A percentile compares a stretch with the other conserved stretches of the same genome.
Conservation (phyloP, 192 early-diverging fungal genomes). For the Lobosporangium transversale region DNA sequence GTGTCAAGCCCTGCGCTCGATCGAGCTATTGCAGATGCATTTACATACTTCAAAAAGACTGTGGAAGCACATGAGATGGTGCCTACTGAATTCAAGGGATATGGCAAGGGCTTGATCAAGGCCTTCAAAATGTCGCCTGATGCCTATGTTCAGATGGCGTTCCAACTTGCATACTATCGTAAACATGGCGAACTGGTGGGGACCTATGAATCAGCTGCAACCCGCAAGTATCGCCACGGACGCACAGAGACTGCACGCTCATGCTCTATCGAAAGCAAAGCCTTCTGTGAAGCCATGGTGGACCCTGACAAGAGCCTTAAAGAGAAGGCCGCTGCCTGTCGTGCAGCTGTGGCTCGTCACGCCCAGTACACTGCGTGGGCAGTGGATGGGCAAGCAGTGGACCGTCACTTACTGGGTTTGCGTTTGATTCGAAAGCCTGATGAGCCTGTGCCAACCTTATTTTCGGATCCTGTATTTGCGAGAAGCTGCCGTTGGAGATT, state of each 20-base stretch:
- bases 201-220: slow-evolving; percentile 89
- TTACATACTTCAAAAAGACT: slow-evolving; percentile 71
- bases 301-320: slow-evolving; percentile 53
- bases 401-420: slow-evolving; percentile 89
- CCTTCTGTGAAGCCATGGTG: slow-evolving; percentile 75
- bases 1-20: slow-evolving; percentile 58
- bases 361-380: slow-evolving; percentile 70
- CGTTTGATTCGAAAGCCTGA: slow-evolving; percentile 59
- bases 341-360: slow-evolving; percentile 74
- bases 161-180: slow-evolving; percentile 88
- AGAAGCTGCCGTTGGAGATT: slow-evolving; percentile 76
- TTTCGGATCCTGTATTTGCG: slow-evolving; percentile 74
- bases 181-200: slow-evolving; percentile 70
- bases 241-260: slow-evolving; percentile 90
- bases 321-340: slow-evolving; percentile 60
- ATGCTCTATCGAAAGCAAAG: slow-evolving; percentile 73
- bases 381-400: slow-evolving; percentile 81
- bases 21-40: slow-evolving; percentile 65
- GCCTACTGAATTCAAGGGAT: slow-evolving; percentile 74
- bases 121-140: slow-evolving; percentile 71
- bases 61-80: slow-evolving; percentile 70
- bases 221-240: slow-evolving; percentile 84
- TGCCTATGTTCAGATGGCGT: slow-evolving; percentile 88
- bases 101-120: slow-evolving; percentile 67
- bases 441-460: slow-evolving; percentile 49